Percentiles rank a stretch among this genome's conserved stretches.
Evolutionary conservation across 2,329 filamentous ascomycete species (phyloP).

Genomic region (Hypoxylon sp.): DNA sequence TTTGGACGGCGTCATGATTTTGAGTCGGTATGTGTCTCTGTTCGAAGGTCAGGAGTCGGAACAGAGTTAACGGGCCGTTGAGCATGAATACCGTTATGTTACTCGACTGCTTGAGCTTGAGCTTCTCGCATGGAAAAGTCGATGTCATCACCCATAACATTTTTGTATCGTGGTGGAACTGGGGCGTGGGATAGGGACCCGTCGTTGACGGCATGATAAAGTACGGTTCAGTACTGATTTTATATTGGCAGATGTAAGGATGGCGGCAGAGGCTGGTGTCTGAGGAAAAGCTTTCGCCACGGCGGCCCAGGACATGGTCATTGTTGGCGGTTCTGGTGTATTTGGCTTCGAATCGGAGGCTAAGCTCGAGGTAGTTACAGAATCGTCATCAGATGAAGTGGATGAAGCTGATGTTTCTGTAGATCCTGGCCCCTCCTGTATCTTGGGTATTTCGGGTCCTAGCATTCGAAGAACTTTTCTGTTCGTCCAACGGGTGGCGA

Average conservation of each 20-base stretch:
- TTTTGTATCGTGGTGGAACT: neutral
- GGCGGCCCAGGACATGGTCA: neutral
- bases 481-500: constrained; percentile 23
- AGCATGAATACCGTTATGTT: too few relatives aligned
- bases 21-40: neutral
- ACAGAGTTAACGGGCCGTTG: too few relatives aligned
- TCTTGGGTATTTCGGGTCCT: neutral
- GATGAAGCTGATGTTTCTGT: neutral
- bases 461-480: constrained; percentile 11
- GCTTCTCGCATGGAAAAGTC: neutral
- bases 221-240: neutral
- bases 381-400: neutral
- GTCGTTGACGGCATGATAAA: neutral
- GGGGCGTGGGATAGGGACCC: neutral
- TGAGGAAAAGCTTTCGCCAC: neutral
- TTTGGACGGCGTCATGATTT: neutral
- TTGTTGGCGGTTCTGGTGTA: neutral
- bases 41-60: neutral
- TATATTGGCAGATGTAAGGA: neutral
- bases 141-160: neutral
- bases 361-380: neutral
- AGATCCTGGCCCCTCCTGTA: neutral
- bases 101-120: neutral
- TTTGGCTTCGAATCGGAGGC: neutral
- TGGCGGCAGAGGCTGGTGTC: neutral